These are phyloP conservation scores for Rhodotorula sp. DNA, from an alignment of 1,284 basidiomycete species.

Conservation along the genomic window DNA sequence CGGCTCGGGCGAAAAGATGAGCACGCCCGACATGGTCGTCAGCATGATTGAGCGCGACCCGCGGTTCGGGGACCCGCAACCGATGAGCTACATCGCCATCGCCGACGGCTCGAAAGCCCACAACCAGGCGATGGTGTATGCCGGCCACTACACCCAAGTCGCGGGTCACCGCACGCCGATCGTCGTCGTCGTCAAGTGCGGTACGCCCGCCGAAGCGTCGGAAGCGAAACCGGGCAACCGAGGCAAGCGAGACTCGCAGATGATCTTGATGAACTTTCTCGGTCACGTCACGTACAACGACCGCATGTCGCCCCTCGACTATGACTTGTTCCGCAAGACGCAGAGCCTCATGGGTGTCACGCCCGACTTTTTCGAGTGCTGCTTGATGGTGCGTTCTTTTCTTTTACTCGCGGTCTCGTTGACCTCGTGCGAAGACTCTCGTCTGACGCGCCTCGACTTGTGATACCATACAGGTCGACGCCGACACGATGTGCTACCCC, in stretches of 20 bases:
- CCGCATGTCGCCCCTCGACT: conserved; percentile 95
- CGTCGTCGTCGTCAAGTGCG: conserved; percentile 96
- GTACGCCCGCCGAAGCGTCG: conserved; percentile 70
- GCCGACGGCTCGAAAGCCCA: conserved; percentile 83
- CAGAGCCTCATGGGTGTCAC: conserved; percentile 98
- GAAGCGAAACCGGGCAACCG: conserved; percentile 97
- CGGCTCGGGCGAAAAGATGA: conserved; percentile 88
- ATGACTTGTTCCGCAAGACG: conserved; percentile 95
- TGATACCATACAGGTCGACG: conserved; percentile 72
- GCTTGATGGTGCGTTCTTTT: conserved; percentile 75
- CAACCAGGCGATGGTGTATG: conserved; percentile 97
- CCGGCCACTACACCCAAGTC: conserved; percentile 81
- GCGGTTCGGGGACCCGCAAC: conserved; percentile 91
- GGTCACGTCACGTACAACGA: conserved; percentile 98
- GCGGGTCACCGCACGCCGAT: conserved; percentile 85
- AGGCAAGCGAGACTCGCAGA: conserved; percentile 97
- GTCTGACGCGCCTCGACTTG: background rate
- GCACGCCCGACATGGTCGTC: conserved; percentile 96
- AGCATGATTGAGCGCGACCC: conserved; percentile 87
- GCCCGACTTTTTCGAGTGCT: conserved; percentile 97
- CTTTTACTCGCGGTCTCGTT: background rate
- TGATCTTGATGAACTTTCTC: conserved; percentile 99
- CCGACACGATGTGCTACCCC: conserved; percentile 90
- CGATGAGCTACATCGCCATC: conserved; percentile 92
- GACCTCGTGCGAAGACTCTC: background rate